Evolutionary conservation across 148 eudicot genomes (phyloP).

Genomic region (Silene uniflora): DNA sequence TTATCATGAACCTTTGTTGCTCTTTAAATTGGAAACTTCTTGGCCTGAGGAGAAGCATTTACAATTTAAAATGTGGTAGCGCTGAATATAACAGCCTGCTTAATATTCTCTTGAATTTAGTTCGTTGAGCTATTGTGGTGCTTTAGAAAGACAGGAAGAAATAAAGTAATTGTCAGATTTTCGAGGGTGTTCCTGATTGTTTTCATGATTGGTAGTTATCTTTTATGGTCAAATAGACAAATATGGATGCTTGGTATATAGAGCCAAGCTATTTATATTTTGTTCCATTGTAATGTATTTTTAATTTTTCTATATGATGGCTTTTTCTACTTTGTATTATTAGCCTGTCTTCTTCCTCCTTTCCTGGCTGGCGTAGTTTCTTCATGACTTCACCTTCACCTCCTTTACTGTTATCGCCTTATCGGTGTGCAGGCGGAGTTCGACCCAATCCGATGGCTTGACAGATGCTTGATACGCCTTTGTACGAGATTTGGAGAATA

Average conservation of each 20-base stretch:
- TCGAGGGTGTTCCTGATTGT: neutral
- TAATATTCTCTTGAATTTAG: neutral
- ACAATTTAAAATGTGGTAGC: neutral
- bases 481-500: constrained; percentile 88
- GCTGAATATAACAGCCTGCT: neutral
- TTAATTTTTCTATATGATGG: constrained; percentile 6
- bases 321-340: constrained; percentile 6
- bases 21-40: neutral
- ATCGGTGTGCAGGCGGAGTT: constrained; percentile 75
- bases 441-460: constrained; percentile 97
- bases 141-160: neutral
- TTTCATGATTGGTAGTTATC: neutral
- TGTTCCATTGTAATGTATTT: neutral
- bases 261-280: neutral
- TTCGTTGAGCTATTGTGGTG: neutral
- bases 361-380: neutral
- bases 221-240: neutral
- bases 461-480: constrained; percentile 76
- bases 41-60: neutral
- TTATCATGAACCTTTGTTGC: neutral
- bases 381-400: constrained; percentile 8
- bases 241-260: neutral
- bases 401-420: neutral
- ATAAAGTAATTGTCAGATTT: neutral
- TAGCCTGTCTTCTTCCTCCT: neutral